phyloP scores from a whole-genome alignment of 805 yeast genomes.

The Tanozyma kutaoensis region DNA sequence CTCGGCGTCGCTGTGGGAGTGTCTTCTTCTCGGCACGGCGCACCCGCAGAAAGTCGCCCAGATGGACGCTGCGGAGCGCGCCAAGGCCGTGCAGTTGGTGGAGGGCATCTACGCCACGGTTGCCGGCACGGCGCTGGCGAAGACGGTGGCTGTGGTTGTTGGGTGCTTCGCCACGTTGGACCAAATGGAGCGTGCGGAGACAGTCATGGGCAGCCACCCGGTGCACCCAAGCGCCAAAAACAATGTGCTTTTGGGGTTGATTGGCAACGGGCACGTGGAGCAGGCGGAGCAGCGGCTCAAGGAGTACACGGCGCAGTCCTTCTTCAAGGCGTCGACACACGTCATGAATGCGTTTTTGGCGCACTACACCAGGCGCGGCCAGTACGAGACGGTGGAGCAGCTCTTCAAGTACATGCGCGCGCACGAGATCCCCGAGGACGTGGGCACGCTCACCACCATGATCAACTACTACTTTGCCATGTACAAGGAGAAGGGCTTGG shows the following conservation, averaged over 20 bases:
- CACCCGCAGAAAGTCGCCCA: constrained; percentile 12
- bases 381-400: constrained; percentile 35
- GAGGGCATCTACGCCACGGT: constrained; percentile 25
- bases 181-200: too few relatives aligned
- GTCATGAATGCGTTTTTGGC: constrained; percentile 42
- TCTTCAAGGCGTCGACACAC: constrained; percentile 28
- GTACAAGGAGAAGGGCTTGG: constrained; percentile 27
- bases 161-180: constrained; percentile 28
- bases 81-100: constrained; percentile 8
- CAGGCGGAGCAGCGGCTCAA: constrained; percentile 32
- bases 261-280: constrained; percentile 21
- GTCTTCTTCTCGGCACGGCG: constrained; percentile 37
- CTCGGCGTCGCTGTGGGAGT: constrained; percentile 44
- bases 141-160: constrained; percentile 8
- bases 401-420: constrained; percentile 30
- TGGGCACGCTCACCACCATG: constrained; percentile 49
- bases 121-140: constrained; percentile 31
- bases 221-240: too few relatives aligned
- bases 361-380: constrained; percentile 22
- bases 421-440: constrained; percentile 35
- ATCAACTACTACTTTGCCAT: constrained; percentile 40
- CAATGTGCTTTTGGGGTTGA: constrained; percentile 31
- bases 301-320: constrained; percentile 17
- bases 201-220: too few relatives aligned
- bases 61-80: constrained; percentile 17